phyloP scores from a whole-genome alignment of 768 basidiomycete genomes.

The Boletellus sp. region DNA sequence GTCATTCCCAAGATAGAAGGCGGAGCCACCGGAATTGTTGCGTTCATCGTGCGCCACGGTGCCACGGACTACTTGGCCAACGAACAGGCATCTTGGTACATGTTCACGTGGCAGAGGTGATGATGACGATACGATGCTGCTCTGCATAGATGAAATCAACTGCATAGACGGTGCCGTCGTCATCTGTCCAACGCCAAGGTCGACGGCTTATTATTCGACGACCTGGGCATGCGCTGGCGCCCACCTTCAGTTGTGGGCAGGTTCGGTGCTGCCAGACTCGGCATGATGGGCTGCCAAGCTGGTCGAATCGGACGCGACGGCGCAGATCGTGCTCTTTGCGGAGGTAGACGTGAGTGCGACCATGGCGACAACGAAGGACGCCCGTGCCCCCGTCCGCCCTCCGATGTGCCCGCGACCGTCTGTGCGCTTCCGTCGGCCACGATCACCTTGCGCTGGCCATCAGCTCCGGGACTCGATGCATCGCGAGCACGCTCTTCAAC shows the following conservation, averaged over 20 bases:
- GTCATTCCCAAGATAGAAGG: conserved; percentile 18
- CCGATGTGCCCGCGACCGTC: conserved; percentile 20
- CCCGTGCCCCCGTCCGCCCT: conserved; percentile 16
- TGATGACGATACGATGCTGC: conserved; percentile 22
- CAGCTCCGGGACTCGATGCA: conserved; percentile 23
- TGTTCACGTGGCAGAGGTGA: conserved; percentile 27
- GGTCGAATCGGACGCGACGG: conserved; percentile 22
- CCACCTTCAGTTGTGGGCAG: too few species aligned
- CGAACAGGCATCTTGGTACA: conserved; percentile 23
- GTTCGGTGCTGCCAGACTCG: too few species aligned
- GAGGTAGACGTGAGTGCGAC: conserved; percentile 9
- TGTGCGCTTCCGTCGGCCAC: conserved; percentile 13
- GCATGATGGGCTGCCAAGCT: too few species aligned
- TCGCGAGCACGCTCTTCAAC: conserved; percentile 29
- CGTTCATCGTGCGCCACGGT: conserved; percentile 25
- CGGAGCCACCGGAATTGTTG: conserved; percentile 27
- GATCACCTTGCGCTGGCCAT: conserved; percentile 23
- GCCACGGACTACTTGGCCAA: conserved; percentile 29
- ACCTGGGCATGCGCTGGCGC: conserved; percentile 25
- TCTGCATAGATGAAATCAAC: conserved; percentile 30
- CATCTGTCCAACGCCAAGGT: conserved; percentile 29
- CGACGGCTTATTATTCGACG: conserved; percentile 28
- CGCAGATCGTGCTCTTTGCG: conserved; percentile 28
- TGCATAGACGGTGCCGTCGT: conserved; percentile 27
- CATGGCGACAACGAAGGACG: background rate